A percentile compares a stretch with the other conserved stretches of the same genome.
phyloP scores from a whole-genome alignment of 2,329 filamentous ascomycete genomes.

The Xylariomycetidae sp. region DNA sequence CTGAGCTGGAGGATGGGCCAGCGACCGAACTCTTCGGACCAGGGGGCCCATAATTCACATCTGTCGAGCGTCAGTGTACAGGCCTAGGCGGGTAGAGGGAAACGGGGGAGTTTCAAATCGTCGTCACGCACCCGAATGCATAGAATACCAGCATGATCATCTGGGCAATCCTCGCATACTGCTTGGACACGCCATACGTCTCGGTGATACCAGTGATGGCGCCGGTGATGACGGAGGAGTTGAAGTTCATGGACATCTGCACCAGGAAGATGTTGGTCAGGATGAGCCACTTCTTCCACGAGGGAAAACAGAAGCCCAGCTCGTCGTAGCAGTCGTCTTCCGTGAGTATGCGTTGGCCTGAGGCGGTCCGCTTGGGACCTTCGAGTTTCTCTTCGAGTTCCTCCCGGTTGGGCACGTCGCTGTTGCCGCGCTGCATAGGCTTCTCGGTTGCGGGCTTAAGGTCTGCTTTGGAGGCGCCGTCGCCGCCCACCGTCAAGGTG shows the following conservation, averaged over 20 bases:
- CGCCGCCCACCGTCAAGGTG: no score
- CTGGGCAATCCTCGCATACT: constrained; percentile 39
- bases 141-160: constrained; percentile 44
- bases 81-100: background rate
- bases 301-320: constrained; percentile 38
- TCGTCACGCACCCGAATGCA: constrained; percentile 29
- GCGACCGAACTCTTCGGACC: constrained; percentile 46
- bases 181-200: constrained; percentile 37
- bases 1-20: constrained; percentile 44
- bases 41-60: constrained; percentile 49
- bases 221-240: constrained; percentile 43
- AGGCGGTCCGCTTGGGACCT: constrained; percentile 5
- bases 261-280: constrained; percentile 42
- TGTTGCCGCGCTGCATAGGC: no score
- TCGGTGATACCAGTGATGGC: constrained; percentile 35
- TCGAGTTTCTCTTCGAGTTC: constrained; percentile 3
- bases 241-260: constrained; percentile 49
- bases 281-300: constrained; percentile 45
- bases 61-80: constrained; percentile 38
- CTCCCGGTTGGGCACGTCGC: background rate
- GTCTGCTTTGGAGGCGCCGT: no score
- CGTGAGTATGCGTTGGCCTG: constrained; percentile 35
- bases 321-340: constrained; percentile 43
- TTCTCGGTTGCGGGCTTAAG: no score
- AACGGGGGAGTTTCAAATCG: background rate